Evolutionary conservation across 257 asterid species (phyloP).

Genomic region (Ophiorrhiza pumila): DNA sequence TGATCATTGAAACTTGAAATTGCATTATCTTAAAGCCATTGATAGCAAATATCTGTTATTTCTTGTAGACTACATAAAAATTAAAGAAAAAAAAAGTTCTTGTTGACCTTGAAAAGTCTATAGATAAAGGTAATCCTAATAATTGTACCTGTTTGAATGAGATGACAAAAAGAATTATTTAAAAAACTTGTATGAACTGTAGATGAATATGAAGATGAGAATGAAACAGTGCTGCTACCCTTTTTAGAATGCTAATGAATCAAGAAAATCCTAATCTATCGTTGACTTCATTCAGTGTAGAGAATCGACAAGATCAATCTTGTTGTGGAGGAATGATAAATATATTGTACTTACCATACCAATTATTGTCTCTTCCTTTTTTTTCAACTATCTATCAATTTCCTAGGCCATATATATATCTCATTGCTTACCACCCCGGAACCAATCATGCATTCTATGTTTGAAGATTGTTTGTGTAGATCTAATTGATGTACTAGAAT

Average conservation of each 20-base stretch:
- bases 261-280: neutral
- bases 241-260: neutral
- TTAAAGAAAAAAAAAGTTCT: neutral
- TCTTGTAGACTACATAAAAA: too few species aligned
- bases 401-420: too few species aligned
- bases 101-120: neutral
- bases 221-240: neutral
- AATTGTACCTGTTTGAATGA: neutral
- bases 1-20: neutral
- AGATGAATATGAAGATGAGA: slow-evolving; percentile 7
- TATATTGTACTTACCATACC: neutral
- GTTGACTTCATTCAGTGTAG: neutral
- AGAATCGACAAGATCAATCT: slow-evolving; percentile 1
- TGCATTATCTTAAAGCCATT: too few species aligned
- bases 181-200: neutral
- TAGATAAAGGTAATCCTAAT: slow-evolving; percentile 6
- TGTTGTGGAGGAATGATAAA: slow-evolving; percentile 2
- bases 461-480: neutral
- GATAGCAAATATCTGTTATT: too few species aligned
- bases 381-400: neutral
- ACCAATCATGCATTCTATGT: too few species aligned
- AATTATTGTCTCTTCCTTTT: neutral
- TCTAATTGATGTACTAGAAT: neutral
- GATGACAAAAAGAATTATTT: neutral
- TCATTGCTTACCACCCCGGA: too few species aligned